phyloP scores from a whole-genome alignment of 805 yeast species.

The Sungouiozyma intestinalis region DNA sequence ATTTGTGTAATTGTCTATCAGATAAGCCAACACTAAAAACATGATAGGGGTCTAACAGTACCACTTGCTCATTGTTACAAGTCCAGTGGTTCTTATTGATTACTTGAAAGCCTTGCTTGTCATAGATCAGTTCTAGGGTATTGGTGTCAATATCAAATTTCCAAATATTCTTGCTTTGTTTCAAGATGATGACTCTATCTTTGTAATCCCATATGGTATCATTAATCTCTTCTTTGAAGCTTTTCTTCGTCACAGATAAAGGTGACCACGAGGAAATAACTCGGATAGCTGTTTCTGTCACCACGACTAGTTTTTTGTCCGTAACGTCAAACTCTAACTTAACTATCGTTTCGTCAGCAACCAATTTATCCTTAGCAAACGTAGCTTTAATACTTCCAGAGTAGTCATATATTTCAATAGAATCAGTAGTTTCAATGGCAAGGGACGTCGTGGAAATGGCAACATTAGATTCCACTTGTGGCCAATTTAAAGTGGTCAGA shows the following conservation, averaged over 20 bases:
- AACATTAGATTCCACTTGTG: constrained; percentile 5
- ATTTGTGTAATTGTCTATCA: constrained; percentile 3
- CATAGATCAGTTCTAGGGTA: constrained; percentile 7
- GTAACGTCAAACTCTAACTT: constrained; percentile 11
- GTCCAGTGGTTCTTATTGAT: constrained; percentile 25
- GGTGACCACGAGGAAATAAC: constrained; percentile 15
- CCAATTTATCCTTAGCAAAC: constrained; percentile 6
- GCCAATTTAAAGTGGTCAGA: constrained; percentile 15
- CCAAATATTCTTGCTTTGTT: constrained; percentile 17
- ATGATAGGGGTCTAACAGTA: constrained; percentile 18
- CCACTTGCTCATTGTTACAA: constrained; percentile 10
- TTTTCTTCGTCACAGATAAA: constrained; percentile 8
- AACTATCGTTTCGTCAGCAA: constrained; percentile 10
- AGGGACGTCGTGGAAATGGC: constrained; percentile 34
- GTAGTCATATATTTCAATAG: constrained; percentile 32
- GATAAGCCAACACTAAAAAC: constrained; percentile 10
- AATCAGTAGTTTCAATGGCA: constrained; percentile 29
- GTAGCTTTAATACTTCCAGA: constrained; percentile 16
- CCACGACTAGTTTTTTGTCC: constrained; percentile 9
- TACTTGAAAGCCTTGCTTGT: constrained; percentile 12
- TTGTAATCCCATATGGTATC: constrained; percentile 26
- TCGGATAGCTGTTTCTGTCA: constrained; percentile 11
- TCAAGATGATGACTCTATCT: constrained; percentile 11
- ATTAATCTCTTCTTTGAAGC: constrained; percentile 7
- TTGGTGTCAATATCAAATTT: constrained; percentile 1